Base-by-base conservation (phyloP, 2,329 filamentous ascomycete species). In the Verticillium albo-atrum region DNA sequence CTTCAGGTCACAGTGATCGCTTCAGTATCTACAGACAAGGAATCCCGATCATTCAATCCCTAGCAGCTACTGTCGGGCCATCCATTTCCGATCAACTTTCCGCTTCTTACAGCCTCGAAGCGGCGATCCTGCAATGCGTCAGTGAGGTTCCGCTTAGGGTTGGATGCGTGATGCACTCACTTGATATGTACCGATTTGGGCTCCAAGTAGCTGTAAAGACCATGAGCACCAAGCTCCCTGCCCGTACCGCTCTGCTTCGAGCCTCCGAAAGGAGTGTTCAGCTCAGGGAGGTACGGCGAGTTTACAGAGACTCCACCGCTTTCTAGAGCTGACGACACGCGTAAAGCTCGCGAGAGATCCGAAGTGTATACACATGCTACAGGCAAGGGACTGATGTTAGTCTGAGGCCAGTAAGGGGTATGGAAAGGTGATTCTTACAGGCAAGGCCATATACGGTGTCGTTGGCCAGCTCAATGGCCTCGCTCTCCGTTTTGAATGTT, bases 391-490 rank as follows among this genome's bases (percentile, higher is more conserved):
- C 1, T 3, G 14, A n/a, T 26, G 12, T 35, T n/a, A 37, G 28
- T 15, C 12, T 20, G 12, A 1, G n/a, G 7, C n/a, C 28, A 34
- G 17, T 17, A 37, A 20, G 15, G 12, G 15, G 3, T n/a, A n/a
- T n/a, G n/a, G n/a, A n/a, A n/a, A n/a, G n/a, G n/a, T n/a, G n/a
- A n/a, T n/a, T 71, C 30, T 58, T 58, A 50, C 59, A 60, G 12
- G 60, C 90, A 30, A 95, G 60, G 3, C 68, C 68, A 30, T 66
- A 84, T 2, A 74, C 77, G 0, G 75, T 78, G 62, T 82, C 76
- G 65, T 84, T 84, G 4, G 81, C 82, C n/a, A 74, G 70, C n/a
- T 68, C 64, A 20, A 83, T 65, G 0, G 77, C 81, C 59, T 83
- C 80, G 20, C 78, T 76, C 62, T 83, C 81, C 0, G 72, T 75